A percentile compares a stretch with the other conserved stretches of the same genome.
phyloP scores from a whole-genome alignment of 176 grass and related monocot genomes.

The Zizania latifolia region DNA sequence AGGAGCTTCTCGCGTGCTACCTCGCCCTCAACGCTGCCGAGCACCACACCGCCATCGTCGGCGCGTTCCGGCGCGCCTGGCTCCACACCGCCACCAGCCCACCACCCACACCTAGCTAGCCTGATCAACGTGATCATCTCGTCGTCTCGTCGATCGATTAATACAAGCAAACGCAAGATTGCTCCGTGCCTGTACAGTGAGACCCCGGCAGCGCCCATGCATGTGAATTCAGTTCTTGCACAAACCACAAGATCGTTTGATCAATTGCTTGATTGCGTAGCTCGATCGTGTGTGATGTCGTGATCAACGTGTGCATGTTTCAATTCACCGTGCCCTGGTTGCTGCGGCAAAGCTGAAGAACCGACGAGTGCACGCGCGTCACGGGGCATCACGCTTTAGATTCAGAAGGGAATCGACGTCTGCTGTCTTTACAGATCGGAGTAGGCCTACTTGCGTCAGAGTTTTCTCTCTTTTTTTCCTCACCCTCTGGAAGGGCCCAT shows the following conservation, averaged over 20 bases:
- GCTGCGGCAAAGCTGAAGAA: neutral
- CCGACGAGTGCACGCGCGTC: neutral
- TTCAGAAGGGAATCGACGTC: slow-evolving; percentile 10
- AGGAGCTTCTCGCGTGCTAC: slow-evolving; percentile 80
- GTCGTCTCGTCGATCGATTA: neutral
- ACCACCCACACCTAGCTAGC: neutral
- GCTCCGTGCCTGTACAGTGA: slow-evolving; percentile 7
- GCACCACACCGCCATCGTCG: slow-evolving; percentile 69
- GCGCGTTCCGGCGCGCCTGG: slow-evolving; percentile 65
- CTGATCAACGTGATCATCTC: neutral
- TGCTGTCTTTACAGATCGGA: slow-evolving; percentile 21
- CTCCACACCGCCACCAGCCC: neutral
- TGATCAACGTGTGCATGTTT: neutral
- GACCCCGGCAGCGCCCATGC: neutral
- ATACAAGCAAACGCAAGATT: neutral
- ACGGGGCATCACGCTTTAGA: neutral
- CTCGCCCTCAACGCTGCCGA: slow-evolving; percentile 63
- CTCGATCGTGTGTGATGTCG: neutral
- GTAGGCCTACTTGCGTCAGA: slow-evolving; percentile 8
- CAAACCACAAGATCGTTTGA: too few species aligned
- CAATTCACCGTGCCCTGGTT: neutral
- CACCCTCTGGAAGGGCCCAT: neutral
- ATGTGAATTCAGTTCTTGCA: too few species aligned
- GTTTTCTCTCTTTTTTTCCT: neutral
- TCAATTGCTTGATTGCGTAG: neutral